phyloP scores from a whole-genome alignment of 768 basidiomycete genomes.

The Suillus cothurnatus region DNA sequence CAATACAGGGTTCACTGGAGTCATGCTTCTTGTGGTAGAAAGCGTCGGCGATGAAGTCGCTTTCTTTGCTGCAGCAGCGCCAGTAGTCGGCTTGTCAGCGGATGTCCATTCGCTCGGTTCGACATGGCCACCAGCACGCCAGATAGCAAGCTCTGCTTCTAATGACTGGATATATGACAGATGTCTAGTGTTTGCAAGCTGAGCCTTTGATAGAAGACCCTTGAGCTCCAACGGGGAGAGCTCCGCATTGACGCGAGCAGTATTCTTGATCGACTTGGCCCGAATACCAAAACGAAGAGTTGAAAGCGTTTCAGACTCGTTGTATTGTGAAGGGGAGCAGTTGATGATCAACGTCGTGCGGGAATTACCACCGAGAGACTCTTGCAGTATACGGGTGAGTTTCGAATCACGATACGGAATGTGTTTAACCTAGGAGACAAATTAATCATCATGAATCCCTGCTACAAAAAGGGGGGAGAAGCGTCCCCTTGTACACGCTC shows the following conservation, averaged over 20 bases:
- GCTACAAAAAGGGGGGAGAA: not conserved
- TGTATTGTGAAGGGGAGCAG: slow-evolving; percentile 97
- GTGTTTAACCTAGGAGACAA: slow-evolving; percentile 74
- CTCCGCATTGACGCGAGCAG: slow-evolving; percentile 97
- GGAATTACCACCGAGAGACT: slow-evolving; percentile 94
- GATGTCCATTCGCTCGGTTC: slow-evolving; percentile 82
- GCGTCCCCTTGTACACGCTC: slow-evolving; percentile 2
- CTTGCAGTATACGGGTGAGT: slow-evolving; percentile 98
- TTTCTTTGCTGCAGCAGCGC: slow-evolving; percentile 49
- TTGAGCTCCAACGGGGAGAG: slow-evolving; percentile 96
- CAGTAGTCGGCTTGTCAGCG: slow-evolving; percentile 55
- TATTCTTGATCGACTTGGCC: slow-evolving; percentile 99
- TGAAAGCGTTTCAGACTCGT: slow-evolving; percentile 93
- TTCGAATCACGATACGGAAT: slow-evolving; percentile 99
- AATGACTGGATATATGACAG: slow-evolving; percentile 86
- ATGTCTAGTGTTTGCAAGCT: slow-evolving; percentile 80
- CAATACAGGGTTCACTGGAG: slow-evolving; percentile 72
- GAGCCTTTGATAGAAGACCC: slow-evolving; percentile 84
- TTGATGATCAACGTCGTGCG: slow-evolving; percentile 98
- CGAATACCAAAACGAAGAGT: slow-evolving; percentile 99
- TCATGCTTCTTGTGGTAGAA: slow-evolving; percentile 67
- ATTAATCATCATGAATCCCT: slow-evolving; percentile 11
- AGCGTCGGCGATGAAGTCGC: slow-evolving; percentile 61
- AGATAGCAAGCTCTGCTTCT: slow-evolving; percentile 88
- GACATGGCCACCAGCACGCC: slow-evolving; percentile 86